These are phyloP conservation scores for Gigaspora rosea DNA, from an alignment of 192 early-diverging fungal species.

Conservation along the genomic window DNA sequence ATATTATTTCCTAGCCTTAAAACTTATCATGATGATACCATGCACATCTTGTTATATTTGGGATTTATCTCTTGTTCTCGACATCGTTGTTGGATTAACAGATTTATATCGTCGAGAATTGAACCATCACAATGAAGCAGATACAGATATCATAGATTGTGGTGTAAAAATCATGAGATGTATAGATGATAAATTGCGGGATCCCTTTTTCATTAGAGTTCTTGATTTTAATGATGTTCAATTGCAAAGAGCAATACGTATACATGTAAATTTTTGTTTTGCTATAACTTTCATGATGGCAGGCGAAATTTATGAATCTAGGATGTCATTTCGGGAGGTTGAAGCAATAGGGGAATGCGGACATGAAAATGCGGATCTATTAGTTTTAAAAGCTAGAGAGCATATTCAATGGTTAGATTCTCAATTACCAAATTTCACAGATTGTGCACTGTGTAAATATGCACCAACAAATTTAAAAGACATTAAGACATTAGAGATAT, in stretches of 20 bases:
- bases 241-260: not conserved
- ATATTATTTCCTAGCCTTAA: constrained; percentile 14
- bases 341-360: not conserved
- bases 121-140: not conserved
- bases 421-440: constrained; percentile 1
- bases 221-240: not conserved
- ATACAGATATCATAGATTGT: constrained; percentile 13
- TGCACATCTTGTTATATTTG: not conserved
- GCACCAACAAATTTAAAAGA: constrained; percentile 12
- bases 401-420: not conserved
- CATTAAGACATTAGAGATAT: not conserved
- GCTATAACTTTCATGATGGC: not conserved
- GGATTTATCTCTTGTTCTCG: constrained; percentile 3
- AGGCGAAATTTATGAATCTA: not conserved
- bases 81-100: not conserved
- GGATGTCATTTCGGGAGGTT: not conserved
- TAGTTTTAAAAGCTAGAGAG: not conserved
- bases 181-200: not conserved
- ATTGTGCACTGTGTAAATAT: not conserved
- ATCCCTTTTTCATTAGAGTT: not conserved
- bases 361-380: constrained; percentile 9
- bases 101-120: not conserved
- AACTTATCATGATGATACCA: not conserved
- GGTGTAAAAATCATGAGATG: not conserved
- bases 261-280: constrained; percentile 11